Conservation (phyloP, 2,329 filamentous ascomycete genomes). For the Chrysoporthe puriensis region DNA sequence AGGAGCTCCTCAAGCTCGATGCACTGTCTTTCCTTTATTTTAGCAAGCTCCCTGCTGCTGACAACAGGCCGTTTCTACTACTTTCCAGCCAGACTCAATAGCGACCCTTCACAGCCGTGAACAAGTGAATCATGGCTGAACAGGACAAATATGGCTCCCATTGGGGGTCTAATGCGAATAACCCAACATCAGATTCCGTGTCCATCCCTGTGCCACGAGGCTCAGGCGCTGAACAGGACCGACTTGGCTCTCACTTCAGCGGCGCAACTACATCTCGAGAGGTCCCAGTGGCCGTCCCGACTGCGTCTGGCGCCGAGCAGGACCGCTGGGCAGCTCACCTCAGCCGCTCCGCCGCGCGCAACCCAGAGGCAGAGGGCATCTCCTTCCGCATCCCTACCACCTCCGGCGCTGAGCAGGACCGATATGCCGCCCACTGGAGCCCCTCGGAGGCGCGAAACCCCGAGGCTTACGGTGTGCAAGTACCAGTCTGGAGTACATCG, state of each 20-base stretch:
- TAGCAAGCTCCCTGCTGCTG: neutral
- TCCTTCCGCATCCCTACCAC: slow-evolving; percentile 19
- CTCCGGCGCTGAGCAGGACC: slow-evolving; percentile 27
- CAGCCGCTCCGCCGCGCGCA: slow-evolving; percentile 27
- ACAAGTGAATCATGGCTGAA: slow-evolving; percentile 31
- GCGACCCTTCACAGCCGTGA: neutral
- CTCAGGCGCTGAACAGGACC: slow-evolving; percentile 30
- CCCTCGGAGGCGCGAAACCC: slow-evolving; percentile 24
- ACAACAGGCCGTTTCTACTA: neutral
- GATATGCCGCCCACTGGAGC: slow-evolving; percentile 24
- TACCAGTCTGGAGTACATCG: slow-evolving; percentile 27
- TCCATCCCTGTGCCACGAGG: slow-evolving; percentile 19
- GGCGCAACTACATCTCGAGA: slow-evolving; percentile 15
- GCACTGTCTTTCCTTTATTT: neutral
- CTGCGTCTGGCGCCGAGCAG: slow-evolving; percentile 31
- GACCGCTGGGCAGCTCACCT: slow-evolving; percentile 32
- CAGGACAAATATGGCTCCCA: slow-evolving; percentile 30
- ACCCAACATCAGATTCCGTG: slow-evolving; percentile 17
- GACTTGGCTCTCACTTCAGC: slow-evolving; percentile 23
- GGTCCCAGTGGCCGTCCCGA: slow-evolving; percentile 16
- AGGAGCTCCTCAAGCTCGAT: slow-evolving; percentile 3
- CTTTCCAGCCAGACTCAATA: neutral
- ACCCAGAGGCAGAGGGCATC: slow-evolving; percentile 17
- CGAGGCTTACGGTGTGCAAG: slow-evolving; percentile 30
- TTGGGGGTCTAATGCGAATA: slow-evolving; percentile 24